Evolutionary conservation across 441 rosid species (phyloP), one percentile per base, ranked within the genome.

Genomic region (Breynia disticha): DNA sequence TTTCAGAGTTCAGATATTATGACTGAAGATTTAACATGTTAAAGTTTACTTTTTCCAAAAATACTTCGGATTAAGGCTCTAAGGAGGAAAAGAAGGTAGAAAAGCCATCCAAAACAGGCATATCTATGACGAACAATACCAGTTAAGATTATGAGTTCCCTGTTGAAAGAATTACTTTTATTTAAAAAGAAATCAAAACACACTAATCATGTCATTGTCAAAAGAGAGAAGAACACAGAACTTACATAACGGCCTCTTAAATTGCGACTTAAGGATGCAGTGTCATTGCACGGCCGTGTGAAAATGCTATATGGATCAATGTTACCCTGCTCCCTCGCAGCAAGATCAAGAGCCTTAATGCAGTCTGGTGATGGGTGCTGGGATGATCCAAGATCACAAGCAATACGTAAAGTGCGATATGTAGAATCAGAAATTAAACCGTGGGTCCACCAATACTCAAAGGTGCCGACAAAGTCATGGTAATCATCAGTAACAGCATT

Each of bases 401-500:
- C 42, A 37, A 66, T 61, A 55, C 83, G 67, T 49, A 88, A 71
- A 13, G 64, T 71, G 55, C 56, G 72, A 66, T 88, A 88, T 52
- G 87, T 84, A 16, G 83, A 84, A 76, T 93, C 98, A 38, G 95
- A 88, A 63, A 88, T 86, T 73, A 93, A 72, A 13, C 97, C 98
- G 67, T 86, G 97, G 46, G 85, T 71, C 97, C 98, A 93, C 97
- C 98, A 93, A 55, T 83, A 86, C 59, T 93, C 97, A 57, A 89
- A 93, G 16, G 87, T 78, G 19, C 98, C 98, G 46, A 86, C 58
- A 5, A 17, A 67, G 67, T 93, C 97, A 67, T 86, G 79, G 64
- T 84, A 80, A 59, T 93, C 98, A 73, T 93, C 98, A 3, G 80
- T 93, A 54, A 89, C 97, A 50, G 93, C 98, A 71, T 89, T 93